These are phyloP conservation scores for Xerocomellus dryophilus DNA, from an alignment of 768 basidiomycete genomes.

Conservation along the genomic window DNA sequence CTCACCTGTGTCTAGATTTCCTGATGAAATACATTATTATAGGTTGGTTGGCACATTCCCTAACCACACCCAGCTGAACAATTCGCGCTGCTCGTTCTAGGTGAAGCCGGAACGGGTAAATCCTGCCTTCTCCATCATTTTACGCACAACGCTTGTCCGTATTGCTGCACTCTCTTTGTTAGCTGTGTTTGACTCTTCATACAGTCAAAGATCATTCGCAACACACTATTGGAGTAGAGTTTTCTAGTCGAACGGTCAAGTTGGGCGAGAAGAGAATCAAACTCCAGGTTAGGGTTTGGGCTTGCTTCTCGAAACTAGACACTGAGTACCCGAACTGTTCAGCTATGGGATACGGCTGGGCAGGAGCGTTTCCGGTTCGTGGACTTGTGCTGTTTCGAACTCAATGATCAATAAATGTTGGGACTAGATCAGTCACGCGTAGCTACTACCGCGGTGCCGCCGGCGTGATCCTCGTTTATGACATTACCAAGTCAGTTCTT, in stretches of 20 bases:
- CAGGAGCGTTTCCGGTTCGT: constrained; percentile 87
- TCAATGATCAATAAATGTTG: constrained; percentile 11
- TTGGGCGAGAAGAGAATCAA: constrained; percentile 94
- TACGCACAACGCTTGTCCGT: constrained; percentile 91
- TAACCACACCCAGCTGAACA: constrained; percentile 7
- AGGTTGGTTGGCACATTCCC: constrained; percentile 46
- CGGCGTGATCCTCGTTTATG: constrained; percentile 88
- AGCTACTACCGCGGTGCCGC: constrained; percentile 96
- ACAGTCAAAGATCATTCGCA: constrained; percentile 95
- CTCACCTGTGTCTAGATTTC: constrained; percentile 65
- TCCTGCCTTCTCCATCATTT: constrained; percentile 96
- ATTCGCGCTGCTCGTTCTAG: constrained; percentile 38
- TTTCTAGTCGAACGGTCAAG: constrained; percentile 89
- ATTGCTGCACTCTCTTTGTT: constrained; percentile 2
- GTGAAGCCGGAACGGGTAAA: constrained; percentile 96
- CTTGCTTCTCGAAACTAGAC: neutral
- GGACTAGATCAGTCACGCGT: constrained; percentile 77
- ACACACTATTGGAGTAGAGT: constrained; percentile 98
- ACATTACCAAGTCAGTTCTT: constrained; percentile 74
- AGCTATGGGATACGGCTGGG: constrained; percentile 98
- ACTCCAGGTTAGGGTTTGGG: constrained; percentile 67
- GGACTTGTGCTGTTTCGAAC: constrained; percentile 8
- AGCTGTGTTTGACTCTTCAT: constrained; percentile 5
- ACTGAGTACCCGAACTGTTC: constrained; percentile 15
- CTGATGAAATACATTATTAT: constrained; percentile 98